Conservation (phyloP, 1,284 basidiomycete species). For the Rhodotorula mucilaginosa region DNA sequence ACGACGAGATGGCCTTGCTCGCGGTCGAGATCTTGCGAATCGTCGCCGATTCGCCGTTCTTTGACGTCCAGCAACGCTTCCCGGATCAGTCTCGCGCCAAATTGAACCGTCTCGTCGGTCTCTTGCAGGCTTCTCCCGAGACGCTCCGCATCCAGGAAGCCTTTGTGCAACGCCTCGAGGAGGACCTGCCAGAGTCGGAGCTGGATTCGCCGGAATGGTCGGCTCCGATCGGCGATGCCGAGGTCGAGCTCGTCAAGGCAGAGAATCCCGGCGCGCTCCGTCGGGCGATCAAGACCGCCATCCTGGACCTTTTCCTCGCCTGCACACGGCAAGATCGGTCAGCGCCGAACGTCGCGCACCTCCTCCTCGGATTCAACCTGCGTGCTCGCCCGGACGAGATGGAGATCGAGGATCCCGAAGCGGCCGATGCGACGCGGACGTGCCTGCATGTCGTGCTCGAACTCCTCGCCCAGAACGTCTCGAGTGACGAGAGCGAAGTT, state of each 20-base stretch:
- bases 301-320: constrained; percentile 80
- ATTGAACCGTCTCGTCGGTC: constrained; percentile 64
- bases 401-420: constrained; percentile 55
- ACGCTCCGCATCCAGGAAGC: constrained; percentile 81
- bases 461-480: constrained; percentile 68
- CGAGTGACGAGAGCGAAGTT: constrained; percentile 54
- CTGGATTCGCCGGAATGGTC: constrained; percentile 42
- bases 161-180: constrained; percentile 67
- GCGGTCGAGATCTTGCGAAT: constrained; percentile 73
- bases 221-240: constrained; percentile 48
- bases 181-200: constrained; percentile 48
- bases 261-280: constrained; percentile 50
- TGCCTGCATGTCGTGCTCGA: constrained; percentile 79
- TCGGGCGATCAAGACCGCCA: constrained; percentile 71
- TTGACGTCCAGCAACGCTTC: constrained; percentile 59
- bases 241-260: constrained; percentile 46
- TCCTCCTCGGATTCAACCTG: constrained; percentile 73
- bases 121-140: constrained; percentile 79
- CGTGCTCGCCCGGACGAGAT: constrained; percentile 52
- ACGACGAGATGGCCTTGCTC: constrained; percentile 72
- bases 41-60: constrained; percentile 59
- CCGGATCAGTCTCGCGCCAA: constrained; percentile 55
- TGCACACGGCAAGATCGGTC: constrained; percentile 65
- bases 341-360: constrained; percentile 85
- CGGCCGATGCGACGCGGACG: constrained; percentile 65